Base-by-base conservation (phyloP, 306 rosid species). In the Cucumis hystrix region DNA sequence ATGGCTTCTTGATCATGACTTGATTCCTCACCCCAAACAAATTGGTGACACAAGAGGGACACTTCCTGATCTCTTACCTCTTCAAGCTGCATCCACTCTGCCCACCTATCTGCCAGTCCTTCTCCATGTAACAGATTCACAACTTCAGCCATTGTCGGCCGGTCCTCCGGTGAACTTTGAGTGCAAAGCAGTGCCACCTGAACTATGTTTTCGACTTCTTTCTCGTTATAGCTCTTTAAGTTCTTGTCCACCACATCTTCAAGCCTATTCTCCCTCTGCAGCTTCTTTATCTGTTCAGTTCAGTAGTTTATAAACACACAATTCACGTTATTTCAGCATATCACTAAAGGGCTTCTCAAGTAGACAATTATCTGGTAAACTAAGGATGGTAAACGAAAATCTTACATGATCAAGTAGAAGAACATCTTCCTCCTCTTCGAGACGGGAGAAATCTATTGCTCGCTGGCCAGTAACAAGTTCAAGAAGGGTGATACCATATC, bases 361-460 rank as follows among this genome's bases (percentile, higher is more conserved):
- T 62, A 33, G 10, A 63, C 69, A 25, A 4, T 61, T 23, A 23
- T 23, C 35, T 59, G 7, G 13, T 10, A 59, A 59, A 1, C 64
- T 16, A 57, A 57, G 12, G 30, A 47, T 10, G 54, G 54, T 61
- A 61, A 6, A 30, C 10, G 12, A 62, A 67, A 55, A 83, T 20
- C 79, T 87, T 87, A 92, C 98, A 85, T 95, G 96, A 86, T 92
- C 98, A 72, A 95, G 91, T 17, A 95, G 88, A 81, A 95, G 90
- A 82, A 95, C 97, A 75, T 95, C 97, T 82, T 88, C 98, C 74
- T 94, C 97, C 73, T 94, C 98, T 81, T 89, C 97, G 28, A 95
- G 93, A 56, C 98, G 82, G 40, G 93, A 85, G 55, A 95, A 85
- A 83, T 95, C 96, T 51, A 95, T 84, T 3, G 97, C 98, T 4